Evolutionary conservation across 2,329 filamentous ascomycete species (phyloP).

Genomic region (Botrytis fragariae): DNA sequence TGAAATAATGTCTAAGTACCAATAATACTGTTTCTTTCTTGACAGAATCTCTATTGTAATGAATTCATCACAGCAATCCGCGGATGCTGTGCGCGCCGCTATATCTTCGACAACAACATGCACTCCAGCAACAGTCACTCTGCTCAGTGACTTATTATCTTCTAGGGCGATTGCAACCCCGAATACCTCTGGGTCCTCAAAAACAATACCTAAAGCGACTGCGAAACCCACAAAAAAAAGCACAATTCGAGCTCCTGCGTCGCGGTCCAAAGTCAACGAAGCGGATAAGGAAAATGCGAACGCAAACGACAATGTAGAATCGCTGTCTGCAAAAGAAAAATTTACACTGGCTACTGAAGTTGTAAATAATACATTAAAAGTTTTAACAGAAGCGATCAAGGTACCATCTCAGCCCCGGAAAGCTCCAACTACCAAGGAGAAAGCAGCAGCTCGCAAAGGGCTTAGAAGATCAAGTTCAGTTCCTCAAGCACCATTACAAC

Average conservation of each 20-base stretch:
- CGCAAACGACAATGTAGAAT: constrained; percentile 38
- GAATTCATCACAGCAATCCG: constrained; percentile 43
- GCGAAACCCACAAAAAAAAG: constrained; percentile 17
- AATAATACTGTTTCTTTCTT: constrained; percentile 29
- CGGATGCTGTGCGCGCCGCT: constrained; percentile 48
- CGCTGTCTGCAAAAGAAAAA: constrained; percentile 57
- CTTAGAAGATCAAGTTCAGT: constrained; percentile 55
- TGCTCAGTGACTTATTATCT: constrained; percentile 48
- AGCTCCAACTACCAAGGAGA: constrained; percentile 40
- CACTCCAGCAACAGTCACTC: constrained; percentile 45
- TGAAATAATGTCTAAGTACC: constrained; percentile 38
- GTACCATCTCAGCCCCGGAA: constrained; percentile 32
- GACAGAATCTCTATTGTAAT: constrained; percentile 38
- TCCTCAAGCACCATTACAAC: constrained; percentile 60
- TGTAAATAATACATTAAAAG: constrained; percentile 68
- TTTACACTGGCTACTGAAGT: constrained; percentile 69
- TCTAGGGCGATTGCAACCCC: constrained; percentile 37
- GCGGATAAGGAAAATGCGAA: constrained; percentile 34
- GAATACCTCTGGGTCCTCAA: constrained; percentile 14
- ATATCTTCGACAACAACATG: constrained; percentile 49
- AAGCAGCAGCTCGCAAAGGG: constrained; percentile 42
- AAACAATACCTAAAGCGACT: constrained; percentile 20
- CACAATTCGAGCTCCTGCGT: constrained; percentile 23
- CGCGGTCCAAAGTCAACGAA: constrained; percentile 29
- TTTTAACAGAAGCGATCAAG: constrained; percentile 65